A percentile compares a stretch with the other conserved stretches of the same genome.
Conservation (phyloP, 2,329 filamentous ascomycete species). For the Shiraia bambusicola region DNA sequence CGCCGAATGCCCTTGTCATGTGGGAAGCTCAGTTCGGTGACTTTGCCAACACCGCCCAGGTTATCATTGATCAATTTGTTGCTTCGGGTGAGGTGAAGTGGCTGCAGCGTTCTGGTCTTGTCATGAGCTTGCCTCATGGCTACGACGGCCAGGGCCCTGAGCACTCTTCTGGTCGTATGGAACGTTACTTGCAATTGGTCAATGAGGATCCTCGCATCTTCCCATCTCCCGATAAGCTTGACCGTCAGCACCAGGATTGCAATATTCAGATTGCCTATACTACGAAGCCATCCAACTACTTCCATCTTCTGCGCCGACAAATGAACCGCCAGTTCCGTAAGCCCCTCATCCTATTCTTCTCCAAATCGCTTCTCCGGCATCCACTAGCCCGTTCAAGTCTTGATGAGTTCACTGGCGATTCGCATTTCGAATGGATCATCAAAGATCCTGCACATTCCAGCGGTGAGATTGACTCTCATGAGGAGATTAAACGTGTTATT, state of each 20-base stretch:
- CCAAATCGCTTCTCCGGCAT: slow-evolving; percentile 92
- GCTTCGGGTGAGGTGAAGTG: slow-evolving; percentile 97
- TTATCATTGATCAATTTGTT: slow-evolving; percentile 98
- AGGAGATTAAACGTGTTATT: slow-evolving; percentile 91
- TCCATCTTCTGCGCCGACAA: slow-evolving; percentile 94
- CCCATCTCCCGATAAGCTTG: slow-evolving; percentile 83
- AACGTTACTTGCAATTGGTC: slow-evolving; percentile 94
- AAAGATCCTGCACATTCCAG: slow-evolving; percentile 81
- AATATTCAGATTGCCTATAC: slow-evolving; percentile 99
- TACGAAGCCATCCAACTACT: slow-evolving; percentile 93
- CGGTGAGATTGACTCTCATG: slow-evolving; percentile 71
- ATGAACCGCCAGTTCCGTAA: slow-evolving; percentile 99
- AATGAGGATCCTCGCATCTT: slow-evolving; percentile 96
- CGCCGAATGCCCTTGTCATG: slow-evolving; percentile 95
- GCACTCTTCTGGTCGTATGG: slow-evolving; percentile 95
- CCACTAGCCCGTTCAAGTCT: slow-evolving; percentile 85
- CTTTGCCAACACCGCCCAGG: slow-evolving; percentile 99
- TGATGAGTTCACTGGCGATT: slow-evolving; percentile 87
- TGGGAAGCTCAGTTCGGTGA: slow-evolving; percentile 99
- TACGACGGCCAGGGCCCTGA: slow-evolving; percentile 98
- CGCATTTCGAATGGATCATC: slow-evolving; percentile 97
- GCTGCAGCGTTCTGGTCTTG: slow-evolving; percentile 95
- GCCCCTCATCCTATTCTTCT: slow-evolving; percentile 97
- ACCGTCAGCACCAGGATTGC: slow-evolving; percentile 98
- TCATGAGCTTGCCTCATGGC: slow-evolving; percentile 94